phyloP scores from a whole-genome alignment of 441 rosid genomes.

The Gossypium schwendimanii region DNA sequence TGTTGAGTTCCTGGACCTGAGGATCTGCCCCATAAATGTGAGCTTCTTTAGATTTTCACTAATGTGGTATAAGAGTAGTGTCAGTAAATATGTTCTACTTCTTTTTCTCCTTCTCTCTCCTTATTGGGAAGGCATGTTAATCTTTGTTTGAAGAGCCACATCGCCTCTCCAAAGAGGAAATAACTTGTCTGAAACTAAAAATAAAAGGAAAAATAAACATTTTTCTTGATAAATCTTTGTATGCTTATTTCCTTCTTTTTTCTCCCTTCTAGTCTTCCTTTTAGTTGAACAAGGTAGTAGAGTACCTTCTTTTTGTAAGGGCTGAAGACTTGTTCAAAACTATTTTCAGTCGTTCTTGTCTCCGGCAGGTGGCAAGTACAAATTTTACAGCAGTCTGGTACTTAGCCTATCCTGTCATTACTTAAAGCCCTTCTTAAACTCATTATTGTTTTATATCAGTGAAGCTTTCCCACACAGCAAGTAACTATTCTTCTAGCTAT shows the following conservation, averaged over 20 bases:
- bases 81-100: not conserved
- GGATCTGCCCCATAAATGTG: constrained; percentile 55
- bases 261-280: not conserved
- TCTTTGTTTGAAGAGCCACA: not conserved
- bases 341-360: not conserved
- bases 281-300: constrained; percentile 1
- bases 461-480: not conserved
- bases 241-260: not conserved
- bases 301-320: not conserved
- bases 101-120: not conserved
- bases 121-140: not conserved
- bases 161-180: not conserved
- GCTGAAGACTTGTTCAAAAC: not conserved
- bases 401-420: not conserved
- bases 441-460: not conserved
- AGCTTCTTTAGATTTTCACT: constrained; percentile 23
- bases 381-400: not conserved
- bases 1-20: constrained; percentile 87
- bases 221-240: not conserved
- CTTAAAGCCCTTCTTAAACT: not conserved
- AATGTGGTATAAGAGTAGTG: not conserved
- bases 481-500: not conserved
- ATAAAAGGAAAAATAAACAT: not conserved
- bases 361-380: not conserved
- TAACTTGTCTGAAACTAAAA: not conserved